Evolutionary conservation across 2,329 filamentous ascomycete species (phyloP), one percentile per base, ranked within the genome.

Genomic region (Ophiocordyceps camponoti-leonardi): DNA sequence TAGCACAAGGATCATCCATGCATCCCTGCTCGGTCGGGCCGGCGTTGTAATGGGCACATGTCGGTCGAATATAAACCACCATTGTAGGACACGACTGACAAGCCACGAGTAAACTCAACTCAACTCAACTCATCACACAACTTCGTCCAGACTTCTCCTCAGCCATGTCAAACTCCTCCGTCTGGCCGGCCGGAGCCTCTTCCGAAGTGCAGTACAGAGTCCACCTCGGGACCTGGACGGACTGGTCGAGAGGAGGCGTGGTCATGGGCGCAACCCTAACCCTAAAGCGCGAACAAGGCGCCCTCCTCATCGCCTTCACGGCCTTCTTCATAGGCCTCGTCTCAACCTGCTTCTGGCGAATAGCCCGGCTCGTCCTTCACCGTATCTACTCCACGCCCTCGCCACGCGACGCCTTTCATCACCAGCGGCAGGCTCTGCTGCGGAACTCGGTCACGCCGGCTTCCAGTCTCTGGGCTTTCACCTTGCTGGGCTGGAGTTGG

Each of bases 211-310:
- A 28, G 23, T 42, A 30, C n/a, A 13, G 22, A 28, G 41, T 42
- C 22, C 22, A n/a, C 4, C 22, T 42, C 20, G 41, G 41, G 6
- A 30, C 14, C 4, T 54, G 58, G 42, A 62, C 33, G 3, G 43
- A 44, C 43, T 44, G 43, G 43, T 44, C 43, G 12, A 31, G 43
- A 6, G 43, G 43, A 12, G 19, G 23, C 22, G n/a, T 8, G 19
- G 26, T 44, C 6, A 37, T 26, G 19, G 43, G 43, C 19, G 16
- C 26, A 13, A 44, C 43, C 19, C 31, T 44, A 4, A 44, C 43
- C 4, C 19, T 44, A 7, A 13, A 26, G 11, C 43, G 43, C 2
- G 18, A 18, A 23, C 8, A 19, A 6, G 43, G 43, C 31, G 23
- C 31, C 19, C 22, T 37, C 5, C 43, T 44, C 19, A 44, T 44